These are phyloP conservation scores for Plasmodium vinckei DNA, from an alignment of 169 alveolate genomes.

Conservation along the genomic window DNA sequence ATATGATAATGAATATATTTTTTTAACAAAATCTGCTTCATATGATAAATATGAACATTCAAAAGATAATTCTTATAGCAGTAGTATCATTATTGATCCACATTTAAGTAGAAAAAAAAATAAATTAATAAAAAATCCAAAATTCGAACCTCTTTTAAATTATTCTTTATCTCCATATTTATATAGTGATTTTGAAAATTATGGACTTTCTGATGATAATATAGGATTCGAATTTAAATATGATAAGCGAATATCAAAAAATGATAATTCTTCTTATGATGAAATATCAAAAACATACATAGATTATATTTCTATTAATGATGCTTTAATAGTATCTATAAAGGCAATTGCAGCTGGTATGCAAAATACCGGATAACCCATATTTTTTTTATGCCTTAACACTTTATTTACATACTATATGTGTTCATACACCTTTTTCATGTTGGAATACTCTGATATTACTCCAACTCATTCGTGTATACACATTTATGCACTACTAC, in stretches of 20 bases:
- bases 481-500: too few relatives aligned
- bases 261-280: conserved; percentile 13
- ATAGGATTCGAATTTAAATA: neutral
- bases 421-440: neutral
- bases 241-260: conserved; percentile 11
- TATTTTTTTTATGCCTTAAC: too few relatives aligned
- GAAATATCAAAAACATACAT: conserved; percentile 27
- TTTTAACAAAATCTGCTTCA: neutral
- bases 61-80: neutral
- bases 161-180: conserved; percentile 26
- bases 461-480: too few relatives aligned
- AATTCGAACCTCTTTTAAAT: conserved; percentile 37
- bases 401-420: neutral
- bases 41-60: neutral
- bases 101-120: conserved; percentile 64
- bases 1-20: neutral
- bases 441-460: neutral
- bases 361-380: conserved; percentile 77
- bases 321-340: conserved; percentile 72
- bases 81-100: conserved; percentile 15
- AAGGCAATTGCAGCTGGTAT: conserved; percentile 80
- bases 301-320: conserved; percentile 74
- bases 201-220: conserved; percentile 16
- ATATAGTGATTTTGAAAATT: conserved; percentile 43
- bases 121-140: conserved; percentile 67